A percentile compares a stretch with the other conserved stretches of the same genome.
Conservation (phyloP, 768 basidiomycete species). For the Austroboletus eburneus region DNA sequence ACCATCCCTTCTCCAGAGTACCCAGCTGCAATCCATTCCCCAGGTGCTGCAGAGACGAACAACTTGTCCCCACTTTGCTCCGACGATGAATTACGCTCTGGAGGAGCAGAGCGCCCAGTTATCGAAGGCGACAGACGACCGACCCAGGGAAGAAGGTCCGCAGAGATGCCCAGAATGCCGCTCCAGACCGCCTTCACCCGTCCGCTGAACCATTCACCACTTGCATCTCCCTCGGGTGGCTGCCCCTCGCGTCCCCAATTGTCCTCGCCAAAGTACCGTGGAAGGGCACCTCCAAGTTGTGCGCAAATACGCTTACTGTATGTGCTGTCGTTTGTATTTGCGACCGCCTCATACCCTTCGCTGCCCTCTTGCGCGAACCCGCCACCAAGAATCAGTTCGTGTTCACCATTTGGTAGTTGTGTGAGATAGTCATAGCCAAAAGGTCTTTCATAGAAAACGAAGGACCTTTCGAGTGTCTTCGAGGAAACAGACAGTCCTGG, state of each 20-base stretch:
- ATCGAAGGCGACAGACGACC: constrained; percentile 52
- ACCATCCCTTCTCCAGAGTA: constrained; percentile 74
- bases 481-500: constrained; percentile 36
- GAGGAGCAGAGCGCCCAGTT: constrained; percentile 38
- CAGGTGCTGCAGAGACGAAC: constrained; percentile 33
- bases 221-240: constrained; percentile 8
- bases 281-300: constrained; percentile 44
- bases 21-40: constrained; percentile 73
- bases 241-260: constrained; percentile 39
- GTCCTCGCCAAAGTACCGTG: constrained; percentile 46
- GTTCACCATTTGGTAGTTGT: constrained; percentile 44
- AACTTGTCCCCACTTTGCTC: background rate
- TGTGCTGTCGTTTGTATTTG: constrained; percentile 35
- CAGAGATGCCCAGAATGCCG: constrained; percentile 61
- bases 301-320: constrained; percentile 28
- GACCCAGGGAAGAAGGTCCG: constrained; percentile 67
- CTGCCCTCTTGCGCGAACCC: constrained; percentile 39
- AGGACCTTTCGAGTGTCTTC: constrained; percentile 47
- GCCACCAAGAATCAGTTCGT: constrained; percentile 64
- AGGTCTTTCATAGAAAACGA: constrained; percentile 48
- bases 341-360: constrained; percentile 33
- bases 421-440: constrained; percentile 64
- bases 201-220: constrained; percentile 35
- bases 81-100: background rate
- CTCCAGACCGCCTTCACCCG: constrained; percentile 57